Evolutionary conservation across 176 grass and related monocot genomes (phyloP).

Genomic region (Musa troglodytarum): DNA sequence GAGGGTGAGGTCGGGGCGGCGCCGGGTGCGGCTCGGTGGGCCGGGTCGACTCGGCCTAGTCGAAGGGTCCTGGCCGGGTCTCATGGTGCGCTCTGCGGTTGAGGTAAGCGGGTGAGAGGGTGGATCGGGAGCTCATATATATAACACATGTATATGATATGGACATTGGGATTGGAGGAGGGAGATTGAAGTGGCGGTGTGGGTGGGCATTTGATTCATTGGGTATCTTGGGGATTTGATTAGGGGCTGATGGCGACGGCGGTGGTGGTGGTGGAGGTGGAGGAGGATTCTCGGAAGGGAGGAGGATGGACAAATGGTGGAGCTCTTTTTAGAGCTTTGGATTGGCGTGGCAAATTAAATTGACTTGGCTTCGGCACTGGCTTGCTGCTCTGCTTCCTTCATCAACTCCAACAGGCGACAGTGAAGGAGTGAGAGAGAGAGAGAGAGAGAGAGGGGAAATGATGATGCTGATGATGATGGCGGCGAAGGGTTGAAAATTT

Average conservation of each 20-base stretch:
- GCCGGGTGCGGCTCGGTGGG: background rate
- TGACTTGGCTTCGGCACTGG: no score
- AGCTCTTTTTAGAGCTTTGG: no score
- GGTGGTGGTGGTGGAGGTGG: background rate
- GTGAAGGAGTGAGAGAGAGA: background rate
- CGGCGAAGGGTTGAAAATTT: no score
- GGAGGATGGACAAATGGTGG: background rate
- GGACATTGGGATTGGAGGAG: background rate
- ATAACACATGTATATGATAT: background rate
- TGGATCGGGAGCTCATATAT: background rate
- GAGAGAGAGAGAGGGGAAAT: constrained; percentile 9
- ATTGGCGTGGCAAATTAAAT: no score
- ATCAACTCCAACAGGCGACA: background rate
- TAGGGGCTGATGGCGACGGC: background rate
- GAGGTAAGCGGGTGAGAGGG: background rate
- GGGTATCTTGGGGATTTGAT: background rate
- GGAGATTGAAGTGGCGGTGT: no score
- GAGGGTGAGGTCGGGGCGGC: background rate
- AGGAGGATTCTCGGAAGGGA: background rate
- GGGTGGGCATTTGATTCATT: background rate
- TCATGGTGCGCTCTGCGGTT: background rate
- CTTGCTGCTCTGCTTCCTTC: no score
- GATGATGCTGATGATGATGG: background rate
- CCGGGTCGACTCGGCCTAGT: background rate
- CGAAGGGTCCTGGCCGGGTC: background rate